Evolutionary conservation across 768 basidiomycete genomes (phyloP), one percentile per base, ranked within the genome.

Genomic region (Kwoniella mangroviensis): DNA sequence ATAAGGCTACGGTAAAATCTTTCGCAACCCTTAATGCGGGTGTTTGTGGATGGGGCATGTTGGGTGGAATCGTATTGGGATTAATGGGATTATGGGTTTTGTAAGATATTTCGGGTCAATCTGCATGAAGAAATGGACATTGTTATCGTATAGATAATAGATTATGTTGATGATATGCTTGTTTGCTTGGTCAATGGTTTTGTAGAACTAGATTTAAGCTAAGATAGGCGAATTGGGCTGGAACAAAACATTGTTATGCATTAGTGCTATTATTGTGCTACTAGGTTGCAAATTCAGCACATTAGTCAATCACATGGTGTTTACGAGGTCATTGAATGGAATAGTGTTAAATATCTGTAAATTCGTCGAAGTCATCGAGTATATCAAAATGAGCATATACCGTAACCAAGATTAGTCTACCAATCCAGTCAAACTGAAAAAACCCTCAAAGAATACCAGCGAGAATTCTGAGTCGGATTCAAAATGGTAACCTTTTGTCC

Each of bases 11-110:
- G 42, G 67, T 19, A 1, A 40, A 12, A 5, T n/a, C 34, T 10
- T 28, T 17, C 22, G 10, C 9, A n/a, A 4, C 22, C 4, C 26
- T 64, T 0, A n/a, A 11, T 49, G n/a, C 28, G 3, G n/a, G 9
- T 51, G 9, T 49, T 4, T n/a, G 63, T n/a, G 63, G 10, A 41
- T 64, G 63, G 51, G 45, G 34, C 2, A 41, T 64, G 26, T 22
- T 64, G 19, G 62, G 43, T 6, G 45, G 45, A 6, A 5, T 63
- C 21, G 19, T 64, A 2, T 34, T 64, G 52, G 63, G 51, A 5
- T 19, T 64, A 26, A n/a, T 63, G 21, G 61, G 61, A 13, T 26
- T 63, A 22, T 24, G 19, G 24, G 61, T 63, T 9, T 34, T 63
- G 21, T 63, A 63, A 34, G 45, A 17, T 43, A 1, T 26, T 22